These are phyloP conservation scores for Euphorbia pulcherrima DNA, from an alignment of 345 rosid species.

Conservation along the genomic window DNA sequence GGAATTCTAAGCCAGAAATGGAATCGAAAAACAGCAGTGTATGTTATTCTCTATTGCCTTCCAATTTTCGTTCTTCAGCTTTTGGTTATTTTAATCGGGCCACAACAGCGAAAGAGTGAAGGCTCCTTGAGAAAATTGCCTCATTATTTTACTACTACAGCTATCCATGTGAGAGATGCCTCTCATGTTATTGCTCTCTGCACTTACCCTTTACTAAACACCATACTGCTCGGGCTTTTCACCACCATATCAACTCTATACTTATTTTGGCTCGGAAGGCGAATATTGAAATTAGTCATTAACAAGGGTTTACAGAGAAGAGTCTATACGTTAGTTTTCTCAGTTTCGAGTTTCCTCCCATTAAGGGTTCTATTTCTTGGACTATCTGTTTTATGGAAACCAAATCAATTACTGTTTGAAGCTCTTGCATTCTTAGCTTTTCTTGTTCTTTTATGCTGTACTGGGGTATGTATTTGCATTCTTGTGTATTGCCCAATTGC, in stretches of 20 bases:
- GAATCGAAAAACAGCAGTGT: conserved; percentile 68
- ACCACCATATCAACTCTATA: conserved; percentile 58
- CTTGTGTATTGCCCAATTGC: conserved; percentile 86
- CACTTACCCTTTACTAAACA: conserved; percentile 84
- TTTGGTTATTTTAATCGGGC: conserved; percentile 55
- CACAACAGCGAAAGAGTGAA: conserved; percentile 49
- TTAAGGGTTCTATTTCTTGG: conserved; percentile 81
- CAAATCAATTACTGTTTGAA: conserved; percentile 70
- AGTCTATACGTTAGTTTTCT: conserved; percentile 72
- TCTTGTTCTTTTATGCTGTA: conserved; percentile 66
- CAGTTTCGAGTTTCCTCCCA: conserved; percentile 79
- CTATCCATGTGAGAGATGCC: conserved; percentile 25
- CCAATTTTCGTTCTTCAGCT: conserved; percentile 88
- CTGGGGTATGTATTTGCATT: conserved; percentile 68
- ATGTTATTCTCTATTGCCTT: conserved; percentile 64
- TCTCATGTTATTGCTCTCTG: conserved; percentile 49
- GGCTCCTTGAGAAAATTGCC: conserved; percentile 48
- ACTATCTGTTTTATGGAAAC: conserved; percentile 62
- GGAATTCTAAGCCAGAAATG: conserved; percentile 68
- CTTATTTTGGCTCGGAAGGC: conserved; percentile 90
- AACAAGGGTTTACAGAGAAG: conserved; percentile 90
- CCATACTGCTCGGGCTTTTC: conserved; percentile 78
- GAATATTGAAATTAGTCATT: conserved; percentile 75
- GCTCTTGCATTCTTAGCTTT: conserved; percentile 75
- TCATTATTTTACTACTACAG: conserved; percentile 58